phyloP scores from a whole-genome alignment of 257 asterid species.

The Leonotis leonurus region DNA sequence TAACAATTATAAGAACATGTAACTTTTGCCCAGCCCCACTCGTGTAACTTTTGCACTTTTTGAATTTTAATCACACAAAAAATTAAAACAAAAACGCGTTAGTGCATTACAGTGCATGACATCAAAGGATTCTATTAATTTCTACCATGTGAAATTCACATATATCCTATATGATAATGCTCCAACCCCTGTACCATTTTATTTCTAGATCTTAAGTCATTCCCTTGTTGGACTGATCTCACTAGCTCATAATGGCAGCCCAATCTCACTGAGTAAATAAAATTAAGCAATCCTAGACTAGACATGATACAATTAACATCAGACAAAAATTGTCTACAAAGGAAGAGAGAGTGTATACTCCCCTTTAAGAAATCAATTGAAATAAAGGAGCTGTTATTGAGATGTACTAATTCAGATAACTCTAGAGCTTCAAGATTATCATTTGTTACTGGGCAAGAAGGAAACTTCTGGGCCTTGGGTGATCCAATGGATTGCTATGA shows the following conservation, averaged over 20 bases:
- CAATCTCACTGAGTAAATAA: not conserved
- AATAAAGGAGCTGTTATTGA: too few relatives aligned
- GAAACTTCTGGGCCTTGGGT: constrained; percentile 22
- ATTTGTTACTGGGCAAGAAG: constrained; percentile 55
- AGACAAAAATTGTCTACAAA: not conserved
- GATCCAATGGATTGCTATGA: constrained; percentile 70
- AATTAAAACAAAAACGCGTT: not conserved
- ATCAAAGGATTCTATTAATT: too few relatives aligned
- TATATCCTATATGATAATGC: too few relatives aligned
- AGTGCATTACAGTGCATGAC: constrained; percentile 21
- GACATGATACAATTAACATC: not conserved
- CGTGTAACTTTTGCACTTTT: constrained; percentile 16
- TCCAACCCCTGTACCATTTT: not conserved
- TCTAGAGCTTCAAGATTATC: constrained; percentile 46
- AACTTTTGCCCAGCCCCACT: constrained; percentile 6
- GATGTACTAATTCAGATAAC: too few relatives aligned
- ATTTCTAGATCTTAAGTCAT: not conserved
- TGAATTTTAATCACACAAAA: too few relatives aligned
- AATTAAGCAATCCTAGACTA: not conserved
- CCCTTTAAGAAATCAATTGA: too few relatives aligned
- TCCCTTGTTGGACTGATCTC: not conserved
- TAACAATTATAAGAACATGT: too few relatives aligned
- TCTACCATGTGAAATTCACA: not conserved
- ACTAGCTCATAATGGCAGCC: not conserved
- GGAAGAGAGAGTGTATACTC: not conserved